These are phyloP conservation scores for Leishmania lainsoni DNA, from an alignment of 208 protist genomes.

Conservation along the genomic window DNA sequence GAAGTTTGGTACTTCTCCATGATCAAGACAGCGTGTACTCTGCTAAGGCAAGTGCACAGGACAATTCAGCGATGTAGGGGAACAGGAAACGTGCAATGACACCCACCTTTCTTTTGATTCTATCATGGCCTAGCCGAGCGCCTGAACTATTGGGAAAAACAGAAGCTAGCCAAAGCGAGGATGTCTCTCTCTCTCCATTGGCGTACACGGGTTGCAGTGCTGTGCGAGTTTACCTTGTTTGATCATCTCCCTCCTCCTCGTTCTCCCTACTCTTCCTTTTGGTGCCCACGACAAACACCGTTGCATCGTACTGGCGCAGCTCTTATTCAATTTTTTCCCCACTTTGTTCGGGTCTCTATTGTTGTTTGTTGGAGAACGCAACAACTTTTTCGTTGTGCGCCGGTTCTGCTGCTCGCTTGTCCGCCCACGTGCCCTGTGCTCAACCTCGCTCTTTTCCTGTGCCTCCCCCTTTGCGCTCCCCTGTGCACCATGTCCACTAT, in stretches of 20 bases:
- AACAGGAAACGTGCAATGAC: not conserved
- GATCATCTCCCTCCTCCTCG: not conserved
- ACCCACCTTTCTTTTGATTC: not conserved
- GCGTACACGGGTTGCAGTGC: not conserved
- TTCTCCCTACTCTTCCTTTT: not conserved
- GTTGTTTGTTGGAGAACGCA: not conserved
- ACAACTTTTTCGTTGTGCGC: not conserved
- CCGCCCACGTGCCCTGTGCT: no score
- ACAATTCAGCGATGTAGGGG: not conserved
- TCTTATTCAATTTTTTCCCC: not conserved
- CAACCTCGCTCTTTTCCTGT: not conserved
- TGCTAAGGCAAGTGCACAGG: not conserved
- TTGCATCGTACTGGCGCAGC: not conserved
- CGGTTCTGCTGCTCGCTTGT: not conserved
- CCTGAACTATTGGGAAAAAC: not conserved
- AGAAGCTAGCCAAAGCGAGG: not conserved
- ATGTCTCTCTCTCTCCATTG: not conserved
- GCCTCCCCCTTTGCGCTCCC: not conserved
- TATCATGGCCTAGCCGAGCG: not conserved
- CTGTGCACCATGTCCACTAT: slow-evolving; percentile 22
- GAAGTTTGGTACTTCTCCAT: not conserved
- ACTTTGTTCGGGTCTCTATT: not conserved
- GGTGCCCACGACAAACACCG: not conserved
- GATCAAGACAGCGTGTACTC: not conserved
- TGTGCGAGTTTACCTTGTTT: not conserved